These are phyloP conservation scores for Scutellaria galericulata DNA, from an alignment of 257 asterid genomes.

Conservation along the genomic window DNA sequence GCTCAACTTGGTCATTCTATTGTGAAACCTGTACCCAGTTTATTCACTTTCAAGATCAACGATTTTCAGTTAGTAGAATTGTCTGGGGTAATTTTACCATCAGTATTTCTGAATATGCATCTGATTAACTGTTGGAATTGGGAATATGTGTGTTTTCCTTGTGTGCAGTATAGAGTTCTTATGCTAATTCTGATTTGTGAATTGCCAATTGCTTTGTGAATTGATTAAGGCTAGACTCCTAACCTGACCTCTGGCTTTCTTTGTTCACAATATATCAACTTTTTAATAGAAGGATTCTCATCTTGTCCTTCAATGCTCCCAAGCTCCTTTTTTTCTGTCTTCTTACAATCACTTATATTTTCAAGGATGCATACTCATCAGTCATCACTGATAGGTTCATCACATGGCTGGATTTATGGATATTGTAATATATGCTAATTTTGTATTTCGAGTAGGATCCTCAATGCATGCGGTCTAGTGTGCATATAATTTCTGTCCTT, in stretches of 20 bases:
- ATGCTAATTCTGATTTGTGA: conserved; percentile 15
- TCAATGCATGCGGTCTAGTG: background rate
- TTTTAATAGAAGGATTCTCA: background rate
- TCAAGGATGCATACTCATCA: conserved; percentile 4
- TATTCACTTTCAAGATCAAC: conserved; percentile 91
- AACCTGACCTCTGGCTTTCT: background rate
- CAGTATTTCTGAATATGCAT: conserved; percentile 28
- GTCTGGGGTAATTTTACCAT: conserved; percentile 78
- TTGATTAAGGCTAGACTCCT: background rate
- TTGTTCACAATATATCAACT: background rate
- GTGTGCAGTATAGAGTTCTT: conserved; percentile 15
- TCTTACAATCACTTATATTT: conserved; percentile 12
- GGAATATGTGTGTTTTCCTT: background rate
- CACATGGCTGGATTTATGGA: background rate
- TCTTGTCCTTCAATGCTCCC: background rate
- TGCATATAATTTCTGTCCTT: background rate
- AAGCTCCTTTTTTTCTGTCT: background rate
- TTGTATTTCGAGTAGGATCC: conserved; percentile 4
- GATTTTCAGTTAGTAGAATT: conserved; percentile 75
- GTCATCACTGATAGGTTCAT: background rate
- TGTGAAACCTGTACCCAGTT: conserved; percentile 91
- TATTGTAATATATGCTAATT: background rate
- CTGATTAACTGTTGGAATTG: conserved; percentile 10
- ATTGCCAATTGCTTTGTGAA: conserved; percentile 18
- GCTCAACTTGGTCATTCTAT: conserved; percentile 85